Conservation (phyloP, 495 filamentous ascomycete genomes). For the Aspergillus carlsbadensis region DNA sequence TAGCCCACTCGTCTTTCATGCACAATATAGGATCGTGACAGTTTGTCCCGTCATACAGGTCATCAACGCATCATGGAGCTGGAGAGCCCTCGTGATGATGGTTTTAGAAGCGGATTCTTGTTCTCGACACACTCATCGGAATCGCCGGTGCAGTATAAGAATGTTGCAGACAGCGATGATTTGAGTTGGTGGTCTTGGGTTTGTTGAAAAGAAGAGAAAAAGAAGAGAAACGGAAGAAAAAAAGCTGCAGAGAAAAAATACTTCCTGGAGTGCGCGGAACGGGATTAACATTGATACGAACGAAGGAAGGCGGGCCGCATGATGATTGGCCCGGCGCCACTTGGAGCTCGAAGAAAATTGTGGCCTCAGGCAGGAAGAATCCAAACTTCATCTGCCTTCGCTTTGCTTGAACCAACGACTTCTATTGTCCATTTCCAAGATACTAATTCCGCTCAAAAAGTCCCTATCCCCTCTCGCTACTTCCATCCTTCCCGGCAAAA, state of each 20-base stretch:
- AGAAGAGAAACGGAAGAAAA: slow-evolving; percentile 21
- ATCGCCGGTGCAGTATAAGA: slow-evolving; percentile 71
- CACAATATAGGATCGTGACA: neutral
- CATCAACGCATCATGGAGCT: slow-evolving; percentile 98
- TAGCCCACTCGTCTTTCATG: neutral
- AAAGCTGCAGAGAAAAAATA: slow-evolving; percentile 13
- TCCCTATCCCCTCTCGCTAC: slow-evolving; percentile 1
- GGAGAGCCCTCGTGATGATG: slow-evolving; percentile 94
- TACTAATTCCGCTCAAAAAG: slow-evolving; percentile 10
- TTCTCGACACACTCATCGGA: slow-evolving; percentile 90
- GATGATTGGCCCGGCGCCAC: slow-evolving; percentile 30
- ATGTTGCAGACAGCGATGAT: slow-evolving; percentile 74
- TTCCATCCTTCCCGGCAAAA: slow-evolving; percentile 2
- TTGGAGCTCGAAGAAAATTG: slow-evolving; percentile 23
- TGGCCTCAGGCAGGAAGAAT: slow-evolving; percentile 8
- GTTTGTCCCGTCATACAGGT: slow-evolving; percentile 86
- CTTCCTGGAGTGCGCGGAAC: neutral
- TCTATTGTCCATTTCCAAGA: slow-evolving; percentile 8
- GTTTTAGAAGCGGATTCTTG: slow-evolving; percentile 90
- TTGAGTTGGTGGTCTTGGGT: slow-evolving; percentile 89
- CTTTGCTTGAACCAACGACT: slow-evolving; percentile 5
- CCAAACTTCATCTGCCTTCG: neutral
- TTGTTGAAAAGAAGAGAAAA: slow-evolving; percentile 41
- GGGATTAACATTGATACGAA: slow-evolving; percentile 39
- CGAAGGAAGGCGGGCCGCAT: slow-evolving; percentile 18